Base-by-base conservation (phyloP, 176 grass and related monocot species). In the Lolium rigidum region DNA sequence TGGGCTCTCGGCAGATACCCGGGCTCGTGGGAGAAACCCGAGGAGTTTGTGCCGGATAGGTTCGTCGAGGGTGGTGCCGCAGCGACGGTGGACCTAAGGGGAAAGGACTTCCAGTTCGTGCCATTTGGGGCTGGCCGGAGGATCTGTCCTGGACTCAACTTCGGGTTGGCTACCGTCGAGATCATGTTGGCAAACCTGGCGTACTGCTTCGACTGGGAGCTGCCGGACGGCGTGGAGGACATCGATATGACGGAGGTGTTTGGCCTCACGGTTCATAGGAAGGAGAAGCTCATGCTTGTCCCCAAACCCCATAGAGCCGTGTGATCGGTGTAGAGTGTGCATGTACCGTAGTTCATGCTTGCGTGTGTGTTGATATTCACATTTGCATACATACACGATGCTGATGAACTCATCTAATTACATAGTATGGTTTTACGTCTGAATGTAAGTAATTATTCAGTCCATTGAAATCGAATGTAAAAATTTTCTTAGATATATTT, bases 101-200 rank as follows among this genome's bases (percentile, higher is more conserved):
- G 71, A 47, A 74, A 74, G 12, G 71, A 74, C 71, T 74, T 74
- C 14, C 44, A 74, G 21, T 74, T 74, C 6, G 71, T 74, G 46
- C 71, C 71, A 1, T 74, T 74, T 48, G 71, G 71, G 71, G 71
- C 71, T 50, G 71, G 71, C 71, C 71, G 71, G 46, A 74, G 71
- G 47, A 74, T 74, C 13, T 74, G 71, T 48, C 71, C 71, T 24
- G 71, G 71, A 16, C 71, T 74, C 1, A 74, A 74, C 71, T 74
- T 74, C 7, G 71, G 71, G 46, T 1, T 74, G 71, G 71, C 71
- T 26, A 50, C 71, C 3, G 71, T 74, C 21, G 71, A 74, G 71
- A 74, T 74, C 21, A 74, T 74, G 71, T 21, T 74, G 21, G 71
- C 71, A 21, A 74, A 74, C 44, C 44, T 74, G 44, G 71, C 4